Evolutionary conservation across 2,329 filamentous ascomycete genomes (phyloP).

Genomic region (Sporothrix phasma): DNA sequence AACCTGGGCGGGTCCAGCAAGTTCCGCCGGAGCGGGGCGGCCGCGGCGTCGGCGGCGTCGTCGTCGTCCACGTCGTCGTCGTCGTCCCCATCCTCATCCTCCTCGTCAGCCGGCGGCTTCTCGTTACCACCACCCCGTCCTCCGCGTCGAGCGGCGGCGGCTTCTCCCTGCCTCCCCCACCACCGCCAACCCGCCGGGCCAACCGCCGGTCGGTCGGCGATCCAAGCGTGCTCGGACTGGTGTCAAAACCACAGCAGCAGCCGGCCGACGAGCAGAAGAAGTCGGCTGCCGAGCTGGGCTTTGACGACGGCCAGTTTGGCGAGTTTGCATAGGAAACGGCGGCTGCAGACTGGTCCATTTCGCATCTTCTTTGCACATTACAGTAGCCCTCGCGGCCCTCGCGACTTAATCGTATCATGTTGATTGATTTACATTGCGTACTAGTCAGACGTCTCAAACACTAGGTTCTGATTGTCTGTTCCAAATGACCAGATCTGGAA

Average conservation of each 20-base stretch:
- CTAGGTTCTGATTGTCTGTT: too few relatives aligned
- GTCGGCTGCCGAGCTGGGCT: constrained; percentile 53
- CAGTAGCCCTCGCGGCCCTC: not conserved
- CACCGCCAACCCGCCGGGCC: constrained; percentile 40
- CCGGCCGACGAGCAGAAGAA: constrained; percentile 39
- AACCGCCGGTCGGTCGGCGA: constrained; percentile 18
- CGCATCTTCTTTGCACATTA: not conserved
- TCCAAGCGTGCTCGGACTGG: constrained; percentile 9
- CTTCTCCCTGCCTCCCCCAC: constrained; percentile 49
- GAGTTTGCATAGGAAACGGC: constrained; percentile 53
- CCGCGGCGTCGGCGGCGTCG: constrained; percentile 23
- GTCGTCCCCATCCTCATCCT: not conserved
- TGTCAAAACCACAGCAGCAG: constrained; percentile 1
- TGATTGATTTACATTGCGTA: too few relatives aligned
- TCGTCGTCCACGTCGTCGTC: constrained; percentile 21
- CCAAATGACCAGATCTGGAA: too few relatives aligned
- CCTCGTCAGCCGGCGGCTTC: constrained; percentile 41
- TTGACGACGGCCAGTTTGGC: constrained; percentile 81
- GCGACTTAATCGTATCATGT: too few relatives aligned
- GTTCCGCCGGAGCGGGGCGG: constrained; percentile 35
- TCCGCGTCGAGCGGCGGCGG: constrained; percentile 25
- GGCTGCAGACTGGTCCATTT: too few relatives aligned
- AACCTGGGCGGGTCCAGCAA: constrained; percentile 51
- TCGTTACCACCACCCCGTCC: constrained; percentile 56
- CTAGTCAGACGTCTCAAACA: too few relatives aligned